Base-by-base conservation (phyloP, 2,329 filamentous ascomycete species). In the Penicillium sclerotiorum region DNA sequence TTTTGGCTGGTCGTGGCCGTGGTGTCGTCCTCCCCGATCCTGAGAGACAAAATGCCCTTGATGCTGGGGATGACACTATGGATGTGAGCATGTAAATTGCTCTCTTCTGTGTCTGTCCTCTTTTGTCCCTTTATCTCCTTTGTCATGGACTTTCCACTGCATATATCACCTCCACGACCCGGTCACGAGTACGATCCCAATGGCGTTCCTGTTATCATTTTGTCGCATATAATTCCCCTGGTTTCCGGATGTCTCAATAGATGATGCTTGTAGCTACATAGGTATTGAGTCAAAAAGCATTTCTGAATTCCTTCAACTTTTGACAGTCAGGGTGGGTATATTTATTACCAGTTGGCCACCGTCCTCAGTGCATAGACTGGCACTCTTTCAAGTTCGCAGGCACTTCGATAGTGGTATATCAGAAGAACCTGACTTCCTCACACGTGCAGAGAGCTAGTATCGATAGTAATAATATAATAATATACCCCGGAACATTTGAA, bases 51-150 rank as follows among this genome's bases (percentile, higher is more conserved):
- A 81, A 73, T 72, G 58, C 77, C 73, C 65, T 80, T 63, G 59
- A 90, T 60, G 92, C 82, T 48, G 83, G 89, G 8, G 90, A 97
- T 69, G 93, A 97, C 76, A 96, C 91, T 13, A 96, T 96, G 90
- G 78, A 91, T 65, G 81, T 91, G 63, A 85, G 66, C 28, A 67
- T 71, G 56, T 73, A 68, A 53, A 56, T 43, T 52, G n/a, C 39
- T 39, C 38, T 30, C 11, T 35, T 39, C 22, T 7, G 46, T 33
- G 25, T 35, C 28, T 44, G 39, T 28, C 25, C 25, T 36, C 36
- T 52, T 21, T 12, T 22, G 12, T 44, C 11, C 37, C 30, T 35
- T 50, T 44, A 25, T 39, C 46, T 43, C 42, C 27, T 35, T 47
- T 58, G 30, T 50, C 47, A 43, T 28, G 38, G 47, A 42, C 15